Percentiles rank a stretch among this genome's conserved stretches.
Evolutionary conservation across 352 stramenopile species (phyloP).

Genomic region (Halophytophthora polymorphica): DNA sequence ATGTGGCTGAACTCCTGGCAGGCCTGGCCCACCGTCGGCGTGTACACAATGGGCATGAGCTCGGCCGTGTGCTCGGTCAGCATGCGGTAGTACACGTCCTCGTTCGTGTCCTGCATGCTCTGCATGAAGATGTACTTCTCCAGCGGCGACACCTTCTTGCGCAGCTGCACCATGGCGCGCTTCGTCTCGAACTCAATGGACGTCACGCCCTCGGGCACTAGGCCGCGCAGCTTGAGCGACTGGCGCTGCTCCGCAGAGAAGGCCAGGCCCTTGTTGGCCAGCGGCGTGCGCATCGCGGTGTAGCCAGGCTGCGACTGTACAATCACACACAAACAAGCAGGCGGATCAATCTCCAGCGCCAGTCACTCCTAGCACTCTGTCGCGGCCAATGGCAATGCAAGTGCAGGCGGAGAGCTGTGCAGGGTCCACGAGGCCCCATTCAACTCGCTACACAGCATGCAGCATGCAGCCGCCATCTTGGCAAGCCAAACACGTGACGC

Average conservation of each 20-base stretch:
- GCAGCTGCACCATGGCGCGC: constrained; percentile 83
- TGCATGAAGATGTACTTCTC: constrained; percentile 94
- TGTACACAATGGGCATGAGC: constrained; percentile 97
- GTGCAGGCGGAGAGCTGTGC: too few relatives aligned
- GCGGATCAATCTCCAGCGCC: neutral
- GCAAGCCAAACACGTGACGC: neutral
- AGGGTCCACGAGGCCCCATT: too few relatives aligned
- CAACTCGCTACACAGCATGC: too few relatives aligned
- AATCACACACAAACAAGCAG: neutral
- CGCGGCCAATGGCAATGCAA: too few relatives aligned
- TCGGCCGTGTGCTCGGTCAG: constrained; percentile 87
- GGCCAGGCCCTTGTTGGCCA: constrained; percentile 92
- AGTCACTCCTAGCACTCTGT: too few relatives aligned
- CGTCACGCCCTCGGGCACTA: constrained; percentile 83
- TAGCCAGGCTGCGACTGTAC: constrained; percentile 29
- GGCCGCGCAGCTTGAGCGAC: constrained; percentile 84
- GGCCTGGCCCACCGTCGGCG: constrained; percentile 93
- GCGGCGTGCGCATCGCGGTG: constrained; percentile 79
- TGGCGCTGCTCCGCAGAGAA: constrained; percentile 90
- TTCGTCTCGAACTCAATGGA: constrained; percentile 88
- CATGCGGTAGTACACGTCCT: constrained; percentile 91
- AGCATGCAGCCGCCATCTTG: too few relatives aligned
- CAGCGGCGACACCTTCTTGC: constrained; percentile 82
- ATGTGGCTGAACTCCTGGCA: constrained; percentile 90
- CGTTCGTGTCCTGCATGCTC: constrained; percentile 87